Evolutionary conservation across 176 grass and related monocot species (phyloP).

Genomic region (Triticum turgidum): DNA sequence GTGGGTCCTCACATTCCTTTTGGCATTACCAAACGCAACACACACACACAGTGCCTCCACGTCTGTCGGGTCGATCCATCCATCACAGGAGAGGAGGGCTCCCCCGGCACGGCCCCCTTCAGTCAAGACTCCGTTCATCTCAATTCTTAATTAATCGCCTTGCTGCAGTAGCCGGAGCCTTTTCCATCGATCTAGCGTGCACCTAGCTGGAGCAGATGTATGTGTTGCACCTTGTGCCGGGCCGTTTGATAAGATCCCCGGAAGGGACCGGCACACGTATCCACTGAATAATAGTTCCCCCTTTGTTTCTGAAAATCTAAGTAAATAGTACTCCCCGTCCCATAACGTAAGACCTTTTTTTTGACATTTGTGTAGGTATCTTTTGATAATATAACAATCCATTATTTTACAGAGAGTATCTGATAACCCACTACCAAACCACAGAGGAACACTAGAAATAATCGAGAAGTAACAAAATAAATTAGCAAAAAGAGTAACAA

Average conservation of each 20-base stretch:
- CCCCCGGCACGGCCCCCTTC: background rate
- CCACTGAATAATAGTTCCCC: background rate
- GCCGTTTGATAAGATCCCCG: background rate
- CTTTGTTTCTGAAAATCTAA: background rate
- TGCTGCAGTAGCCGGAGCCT: background rate
- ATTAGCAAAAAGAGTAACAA: no score
- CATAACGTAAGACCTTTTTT: no score
- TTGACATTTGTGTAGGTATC: background rate
- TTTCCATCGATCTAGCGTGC: background rate
- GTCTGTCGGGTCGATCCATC: slow-evolving; percentile 31
- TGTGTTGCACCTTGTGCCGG: background rate
- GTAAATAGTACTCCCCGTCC: background rate
- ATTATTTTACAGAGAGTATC: background rate
- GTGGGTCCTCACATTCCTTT: slow-evolving; percentile 55
- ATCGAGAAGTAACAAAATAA: background rate
- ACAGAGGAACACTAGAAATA: background rate
- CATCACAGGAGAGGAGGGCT: slow-evolving; percentile 4
- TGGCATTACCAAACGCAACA: slow-evolving; percentile 45
- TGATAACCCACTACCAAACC: background rate
- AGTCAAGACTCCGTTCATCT: background rate
- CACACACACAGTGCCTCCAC: background rate
- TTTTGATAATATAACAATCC: background rate
- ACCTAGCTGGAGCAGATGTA: background rate
- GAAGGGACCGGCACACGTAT: background rate
- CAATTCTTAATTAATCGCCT: background rate